Conservation (phyloP, 306 rosid genomes). For the Pueraria montana region DNA sequence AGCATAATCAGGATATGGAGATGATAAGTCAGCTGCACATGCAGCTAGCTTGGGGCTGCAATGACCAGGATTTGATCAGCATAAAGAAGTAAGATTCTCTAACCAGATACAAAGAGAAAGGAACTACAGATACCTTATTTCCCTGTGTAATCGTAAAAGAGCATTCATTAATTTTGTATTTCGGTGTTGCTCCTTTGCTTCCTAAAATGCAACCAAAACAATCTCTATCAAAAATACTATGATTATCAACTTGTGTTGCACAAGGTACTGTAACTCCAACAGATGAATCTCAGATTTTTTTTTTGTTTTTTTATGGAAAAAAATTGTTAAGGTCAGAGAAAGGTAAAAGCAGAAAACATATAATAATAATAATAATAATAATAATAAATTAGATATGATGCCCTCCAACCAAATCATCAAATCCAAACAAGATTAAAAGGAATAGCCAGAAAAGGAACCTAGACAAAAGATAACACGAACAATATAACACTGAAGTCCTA, state of each 20-base stretch:
- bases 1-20: slow-evolving; percentile 85
- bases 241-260: background rate
- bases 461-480: background rate
- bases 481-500: background rate
- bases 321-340: background rate
- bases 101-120: slow-evolving; percentile 42
- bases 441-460: background rate
- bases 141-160: slow-evolving; percentile 89
- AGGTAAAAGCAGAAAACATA: background rate
- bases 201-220: slow-evolving; percentile 65
- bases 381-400: background rate
- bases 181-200: slow-evolving; percentile 92
- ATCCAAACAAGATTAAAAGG: background rate
- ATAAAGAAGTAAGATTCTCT: slow-evolving; percentile 38
- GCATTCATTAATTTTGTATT: slow-evolving; percentile 92
- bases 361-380: background rate
- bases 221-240: slow-evolving; percentile 41
- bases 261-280: slow-evolving; percentile 3
- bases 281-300: background rate
- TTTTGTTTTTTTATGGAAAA: background rate
- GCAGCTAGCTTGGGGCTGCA: slow-evolving; percentile 97
- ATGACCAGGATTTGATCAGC: slow-evolving; percentile 51
- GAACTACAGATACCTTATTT: slow-evolving; percentile 76
- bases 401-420: background rate
- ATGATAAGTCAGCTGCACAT: slow-evolving; percentile 80